A percentile compares a stretch with the other conserved stretches of the same genome.
Evolutionary conservation across 2,329 filamentous ascomycete species (phyloP).

Genomic region (Xylariaceae sp.): DNA sequence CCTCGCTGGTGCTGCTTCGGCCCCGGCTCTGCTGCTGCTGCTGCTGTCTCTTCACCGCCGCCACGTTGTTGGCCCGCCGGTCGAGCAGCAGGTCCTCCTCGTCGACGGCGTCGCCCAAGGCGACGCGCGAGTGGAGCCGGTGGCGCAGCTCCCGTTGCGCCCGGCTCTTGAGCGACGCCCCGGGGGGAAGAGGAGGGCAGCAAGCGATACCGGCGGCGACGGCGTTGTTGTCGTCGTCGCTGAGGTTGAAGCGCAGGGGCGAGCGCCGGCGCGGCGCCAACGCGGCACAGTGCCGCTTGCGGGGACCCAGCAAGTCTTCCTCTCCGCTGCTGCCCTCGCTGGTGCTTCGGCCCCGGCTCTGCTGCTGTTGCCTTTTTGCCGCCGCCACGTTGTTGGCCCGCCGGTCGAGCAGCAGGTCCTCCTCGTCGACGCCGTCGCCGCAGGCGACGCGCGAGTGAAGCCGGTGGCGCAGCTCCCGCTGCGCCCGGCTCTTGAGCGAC

Average conservation of each 20-base stretch:
- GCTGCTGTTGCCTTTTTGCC: neutral
- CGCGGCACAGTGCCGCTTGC: neutral
- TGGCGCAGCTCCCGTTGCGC: neutral
- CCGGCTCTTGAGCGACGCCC: too few relatives aligned
- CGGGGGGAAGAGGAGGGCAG: too few relatives aligned
- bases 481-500: too few relatives aligned
- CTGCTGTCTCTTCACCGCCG: neutral
- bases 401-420: conserved; percentile 6
- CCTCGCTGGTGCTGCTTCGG: neutral
- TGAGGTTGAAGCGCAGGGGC: neutral
- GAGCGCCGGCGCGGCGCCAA: neutral
- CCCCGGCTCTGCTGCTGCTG: neutral
- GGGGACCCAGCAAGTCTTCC: neutral
- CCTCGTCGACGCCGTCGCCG: neutral
- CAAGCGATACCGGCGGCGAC: neutral
- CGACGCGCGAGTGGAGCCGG: neutral
- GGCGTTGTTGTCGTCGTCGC: neutral
- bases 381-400: conserved; percentile 1
- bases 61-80: conserved; percentile 3
- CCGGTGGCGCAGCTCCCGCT: neutral
- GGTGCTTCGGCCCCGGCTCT: neutral
- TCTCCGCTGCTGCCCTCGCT: neutral
- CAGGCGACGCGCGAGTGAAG: neutral
- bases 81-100: conserved; percentile 5
- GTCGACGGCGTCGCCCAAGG: neutral